Conservation (phyloP, 192 early-diverging fungal species). For the Funneliformis mosseae region DNA sequence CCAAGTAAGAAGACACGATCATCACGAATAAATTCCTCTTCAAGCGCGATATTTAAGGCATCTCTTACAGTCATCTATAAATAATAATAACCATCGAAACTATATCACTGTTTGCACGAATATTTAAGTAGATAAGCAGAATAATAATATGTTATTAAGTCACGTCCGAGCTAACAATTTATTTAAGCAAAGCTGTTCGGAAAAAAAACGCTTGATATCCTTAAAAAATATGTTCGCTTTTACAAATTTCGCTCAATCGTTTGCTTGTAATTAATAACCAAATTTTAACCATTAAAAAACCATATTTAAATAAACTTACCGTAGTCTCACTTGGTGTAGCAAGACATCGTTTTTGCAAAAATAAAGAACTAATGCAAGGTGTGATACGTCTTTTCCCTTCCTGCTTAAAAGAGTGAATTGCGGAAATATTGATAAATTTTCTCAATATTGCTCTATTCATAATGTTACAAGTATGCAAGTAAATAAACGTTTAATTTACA, state of each 20-base stretch:
- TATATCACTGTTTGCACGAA: not conserved
- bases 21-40: slow-evolving; percentile 94
- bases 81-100: not conserved
- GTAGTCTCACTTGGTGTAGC: not conserved
- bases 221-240: not conserved
- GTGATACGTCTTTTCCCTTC: not conserved
- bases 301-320: not conserved
- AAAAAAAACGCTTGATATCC: not conserved
- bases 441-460: not conserved
- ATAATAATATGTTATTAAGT: not conserved
- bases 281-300: not conserved
- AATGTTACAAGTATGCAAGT: not conserved
- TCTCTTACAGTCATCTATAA: slow-evolving; percentile 94
- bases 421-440: not conserved
- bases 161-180: not conserved
- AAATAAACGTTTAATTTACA: too few relatives aligned
- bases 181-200: not conserved
- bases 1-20: slow-evolving; percentile 91
- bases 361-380: not conserved
- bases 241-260: not conserved
- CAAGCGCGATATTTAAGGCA: slow-evolving; percentile 95
- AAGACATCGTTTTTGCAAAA: slow-evolving; percentile 24
- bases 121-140: not conserved
- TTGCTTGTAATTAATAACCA: not conserved
- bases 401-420: not conserved